Evolutionary conservation across 2,329 filamentous ascomycete species (phyloP).

Genomic region (Aspergillus sergii): DNA sequence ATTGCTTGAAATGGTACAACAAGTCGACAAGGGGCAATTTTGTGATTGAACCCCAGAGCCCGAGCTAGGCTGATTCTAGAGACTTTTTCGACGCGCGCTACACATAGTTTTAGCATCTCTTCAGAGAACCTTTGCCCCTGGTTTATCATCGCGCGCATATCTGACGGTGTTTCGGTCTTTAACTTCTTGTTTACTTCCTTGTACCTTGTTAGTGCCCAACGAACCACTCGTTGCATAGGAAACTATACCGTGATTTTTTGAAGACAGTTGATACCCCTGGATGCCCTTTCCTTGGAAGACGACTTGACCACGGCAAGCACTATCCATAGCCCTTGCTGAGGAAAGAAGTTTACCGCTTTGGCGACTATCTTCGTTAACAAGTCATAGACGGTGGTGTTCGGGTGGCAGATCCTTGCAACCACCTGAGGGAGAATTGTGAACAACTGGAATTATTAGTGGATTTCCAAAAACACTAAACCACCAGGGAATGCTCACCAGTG

Average conservation of each 20-base stretch:
- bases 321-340: constrained; percentile 89
- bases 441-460: constrained; percentile 38
- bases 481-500: constrained; percentile 37
- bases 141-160: constrained; percentile 71
- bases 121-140: constrained; percentile 82
- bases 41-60: constrained; percentile 82
- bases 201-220: constrained; percentile 14
- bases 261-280: constrained; percentile 52
- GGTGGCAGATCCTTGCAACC: constrained; percentile 92
- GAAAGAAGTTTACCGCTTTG: constrained; percentile 83
- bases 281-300: constrained; percentile 68
- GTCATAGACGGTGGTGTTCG: constrained; percentile 74
- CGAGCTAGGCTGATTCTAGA: constrained; percentile 73
- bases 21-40: constrained; percentile 75
- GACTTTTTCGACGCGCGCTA: constrained; percentile 74
- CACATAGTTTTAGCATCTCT: constrained; percentile 78
- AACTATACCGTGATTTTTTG: constrained; percentile 43
- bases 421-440: constrained; percentile 80
- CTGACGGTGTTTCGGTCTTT: constrained; percentile 49
- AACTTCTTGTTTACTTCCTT: constrained; percentile 56
- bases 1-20: constrained; percentile 88
- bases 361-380: constrained; percentile 77
- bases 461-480: background rate
- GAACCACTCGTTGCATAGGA: background rate
- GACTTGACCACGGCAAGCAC: constrained; percentile 85